These are phyloP conservation scores for Diphasiastrum complanatum DNA, from an alignment of 83 land plant genomes.

Conservation along the genomic window DNA sequence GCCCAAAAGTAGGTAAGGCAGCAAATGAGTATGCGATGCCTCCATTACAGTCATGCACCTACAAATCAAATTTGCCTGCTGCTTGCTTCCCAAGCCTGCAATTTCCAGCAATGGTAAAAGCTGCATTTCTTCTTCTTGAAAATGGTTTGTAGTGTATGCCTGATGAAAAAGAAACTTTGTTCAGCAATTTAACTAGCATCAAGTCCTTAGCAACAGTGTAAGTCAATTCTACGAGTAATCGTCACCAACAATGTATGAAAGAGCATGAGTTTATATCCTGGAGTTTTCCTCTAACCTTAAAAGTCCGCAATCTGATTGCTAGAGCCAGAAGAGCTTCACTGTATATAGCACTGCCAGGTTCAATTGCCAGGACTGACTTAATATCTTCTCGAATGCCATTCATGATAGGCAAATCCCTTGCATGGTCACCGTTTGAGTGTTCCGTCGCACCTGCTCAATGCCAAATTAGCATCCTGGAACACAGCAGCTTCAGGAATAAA, in stretches of 20 bases:
- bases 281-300: constrained; percentile 22
- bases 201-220: neutral
- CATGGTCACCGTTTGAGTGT: constrained; percentile 24
- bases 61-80: constrained; percentile 14
- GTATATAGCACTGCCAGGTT: constrained; percentile 25
- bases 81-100: constrained; percentile 25
- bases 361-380: constrained; percentile 30
- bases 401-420: constrained; percentile 34
- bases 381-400: constrained; percentile 36
- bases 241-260: neutral
- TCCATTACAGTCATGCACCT: constrained; percentile 26
- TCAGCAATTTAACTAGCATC: too few relatives aligned
- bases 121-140: constrained; percentile 33
- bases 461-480: too few relatives aligned
- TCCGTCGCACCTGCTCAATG: constrained; percentile 32
- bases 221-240: neutral
- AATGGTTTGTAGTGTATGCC: constrained; percentile 27
- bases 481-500: too few relatives aligned
- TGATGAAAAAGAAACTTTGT: too few relatives aligned
- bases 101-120: constrained; percentile 25
- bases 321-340: constrained; percentile 27
- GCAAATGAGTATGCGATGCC: constrained; percentile 22
- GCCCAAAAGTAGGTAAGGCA: constrained; percentile 29
- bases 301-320: constrained; percentile 17
- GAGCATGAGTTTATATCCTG: neutral